phyloP scores from a whole-genome alignment of 148 eudicot species.

The Fagopyrum esculentum region DNA sequence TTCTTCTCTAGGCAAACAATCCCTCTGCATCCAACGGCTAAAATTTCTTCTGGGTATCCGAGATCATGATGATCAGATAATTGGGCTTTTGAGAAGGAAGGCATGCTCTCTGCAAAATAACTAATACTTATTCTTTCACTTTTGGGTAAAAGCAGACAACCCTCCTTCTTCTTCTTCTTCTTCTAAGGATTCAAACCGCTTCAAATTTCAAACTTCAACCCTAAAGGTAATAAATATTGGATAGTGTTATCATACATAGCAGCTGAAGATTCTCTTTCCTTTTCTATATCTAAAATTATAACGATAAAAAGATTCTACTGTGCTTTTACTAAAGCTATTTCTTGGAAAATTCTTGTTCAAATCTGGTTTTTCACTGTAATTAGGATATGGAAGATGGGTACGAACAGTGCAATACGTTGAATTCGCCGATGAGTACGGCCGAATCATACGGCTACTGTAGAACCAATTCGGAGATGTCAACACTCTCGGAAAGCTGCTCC shows the following conservation, averaged over 20 bases:
- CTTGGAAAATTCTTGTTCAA: neutral
- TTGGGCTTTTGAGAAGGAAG: neutral
- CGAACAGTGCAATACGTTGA: neutral
- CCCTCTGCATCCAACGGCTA: neutral
- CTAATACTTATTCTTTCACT: neutral
- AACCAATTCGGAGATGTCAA: conserved; percentile 69
- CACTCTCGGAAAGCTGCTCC: conserved; percentile 44
- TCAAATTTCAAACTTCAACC: conserved; percentile 5
- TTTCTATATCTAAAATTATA: neutral
- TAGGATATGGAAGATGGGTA: conserved; percentile 2
- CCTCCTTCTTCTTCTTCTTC: neutral
- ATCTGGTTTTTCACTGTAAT: neutral
- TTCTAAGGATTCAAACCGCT: neutral
- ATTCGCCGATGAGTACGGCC: conserved; percentile 36
- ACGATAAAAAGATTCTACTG: neutral
- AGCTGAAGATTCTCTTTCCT: neutral
- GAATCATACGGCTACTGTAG: conserved; percentile 53
- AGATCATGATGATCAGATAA: neutral
- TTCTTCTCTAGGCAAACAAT: neutral
- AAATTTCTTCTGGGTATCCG: conserved; percentile 6
- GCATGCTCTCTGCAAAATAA: neutral
- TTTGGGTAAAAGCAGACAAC: neutral
- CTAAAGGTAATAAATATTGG: neutral
- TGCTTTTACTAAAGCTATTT: neutral
- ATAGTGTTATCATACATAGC: neutral